Base-by-base conservation (phyloP, 2,329 filamentous ascomycete genomes). In the Biscogniauxia marginata region DNA sequence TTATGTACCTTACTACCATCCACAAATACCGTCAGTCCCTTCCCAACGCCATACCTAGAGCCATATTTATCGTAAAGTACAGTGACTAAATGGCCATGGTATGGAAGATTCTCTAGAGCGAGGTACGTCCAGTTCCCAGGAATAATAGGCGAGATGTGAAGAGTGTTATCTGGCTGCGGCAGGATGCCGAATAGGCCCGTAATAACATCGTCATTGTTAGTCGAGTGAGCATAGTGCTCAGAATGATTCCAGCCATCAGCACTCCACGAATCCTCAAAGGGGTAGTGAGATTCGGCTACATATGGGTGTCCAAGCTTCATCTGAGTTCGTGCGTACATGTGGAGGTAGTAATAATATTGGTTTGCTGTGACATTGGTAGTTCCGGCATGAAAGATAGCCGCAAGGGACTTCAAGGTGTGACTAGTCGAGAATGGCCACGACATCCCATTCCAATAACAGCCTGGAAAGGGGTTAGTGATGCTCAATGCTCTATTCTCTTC, bases 381-480 rank as follows among this genome's bases (percentile, higher is more conserved):
- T 21, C 60, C 52, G 53, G 67, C 63, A 52, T 68, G 61, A 61
- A 75, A 67, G 57, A 73, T 72, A 3, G 65, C 65, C 13, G 74
- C 75, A 11, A 78, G 67, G 1, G 75, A 75, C 16, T 71, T 72
- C 5, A 78, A 67, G 13, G 71, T 75, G 53, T 77, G 72, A 4
- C 71, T 63, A 1, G 75, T 78, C 2, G 73, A 72, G 58, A 71
- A 79, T 2, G 76, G 76, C 76, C 76, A 79, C n/a, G 72, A 75
- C 58, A 74, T 74, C 1, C 76, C 76, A 53, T 78, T 70, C 76
- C 76, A 79, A 52, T 69, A 71, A 58, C 75, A 78, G 54, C 75
- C 68, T 70, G 67, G 39, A 60, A 65, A 6, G 56, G 62, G 13
- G 52, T 64, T 24, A 62, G 53, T 49, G 6, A 45, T 19, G 5